phyloP scores from a whole-genome alignment of 73 alveolate genomes.

The Paramecium caudatum region DNA sequence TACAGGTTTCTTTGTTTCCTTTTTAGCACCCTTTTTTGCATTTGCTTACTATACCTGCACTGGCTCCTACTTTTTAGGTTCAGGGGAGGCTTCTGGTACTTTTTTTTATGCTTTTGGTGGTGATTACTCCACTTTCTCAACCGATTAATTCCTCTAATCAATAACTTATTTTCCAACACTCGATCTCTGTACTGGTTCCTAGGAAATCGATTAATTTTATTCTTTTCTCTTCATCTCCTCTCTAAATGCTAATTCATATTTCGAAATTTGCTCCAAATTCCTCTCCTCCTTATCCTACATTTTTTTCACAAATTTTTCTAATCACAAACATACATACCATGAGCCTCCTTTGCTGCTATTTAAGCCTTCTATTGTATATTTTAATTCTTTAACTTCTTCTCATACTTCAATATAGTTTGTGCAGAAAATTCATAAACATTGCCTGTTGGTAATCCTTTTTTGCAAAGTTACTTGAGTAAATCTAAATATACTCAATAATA shows the following conservation, averaged over 20 bases:
- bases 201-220: background rate
- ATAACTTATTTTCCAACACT: background rate
- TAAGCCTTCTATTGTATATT: slow-evolving; percentile 20
- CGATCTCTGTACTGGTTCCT: background rate
- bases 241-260: slow-evolving; percentile 38
- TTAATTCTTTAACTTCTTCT: slow-evolving; percentile 85
- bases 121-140: background rate
- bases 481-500: slow-evolving; percentile 51
- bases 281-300: background rate
- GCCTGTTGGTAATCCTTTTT: slow-evolving; percentile 97
- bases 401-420: slow-evolving; percentile 89
- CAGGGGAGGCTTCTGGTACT: background rate
- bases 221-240: slow-evolving; percentile 36
- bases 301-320: slow-evolving; percentile 39
- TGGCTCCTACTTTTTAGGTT: background rate
- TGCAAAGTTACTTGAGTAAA: slow-evolving; percentile 91
- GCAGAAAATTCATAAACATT: slow-evolving; percentile 97
- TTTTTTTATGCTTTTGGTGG: slow-evolving; percentile 8
- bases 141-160: background rate
- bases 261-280: background rate
- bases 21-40: slow-evolving; percentile 1
- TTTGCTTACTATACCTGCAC: background rate
- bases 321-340: background rate
- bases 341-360: slow-evolving; percentile 46
- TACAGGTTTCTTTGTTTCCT: background rate